Percentiles rank a stretch among this genome's conserved stretches.
Evolutionary conservation across 2,329 filamentous ascomycete species (phyloP).

Genomic region (Onygenales sp.): DNA sequence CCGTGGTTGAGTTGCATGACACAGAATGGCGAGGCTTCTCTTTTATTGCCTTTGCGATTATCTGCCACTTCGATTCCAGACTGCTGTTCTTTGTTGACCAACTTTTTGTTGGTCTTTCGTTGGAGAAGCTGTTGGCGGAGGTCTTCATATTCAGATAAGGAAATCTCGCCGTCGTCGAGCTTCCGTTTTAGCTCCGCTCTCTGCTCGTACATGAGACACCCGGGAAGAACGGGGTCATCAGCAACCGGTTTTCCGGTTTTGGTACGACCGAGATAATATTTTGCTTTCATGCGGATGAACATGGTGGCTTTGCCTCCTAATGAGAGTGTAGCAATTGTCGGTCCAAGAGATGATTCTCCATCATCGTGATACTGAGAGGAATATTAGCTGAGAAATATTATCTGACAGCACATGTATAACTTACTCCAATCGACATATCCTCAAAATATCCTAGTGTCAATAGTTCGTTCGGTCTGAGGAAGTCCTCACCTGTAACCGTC

Average conservation of each 20-base stretch:
- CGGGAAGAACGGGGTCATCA: slow-evolving; percentile 23
- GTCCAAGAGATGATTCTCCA: slow-evolving; percentile 46
- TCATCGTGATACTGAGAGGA: slow-evolving; percentile 46
- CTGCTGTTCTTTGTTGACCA: slow-evolving; percentile 5
- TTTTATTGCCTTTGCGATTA: slow-evolving; percentile 15
- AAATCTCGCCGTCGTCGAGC: slow-evolving; percentile 14
- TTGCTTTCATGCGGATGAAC: slow-evolving; percentile 46
- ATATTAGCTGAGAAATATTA: not conserved
- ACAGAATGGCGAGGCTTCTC: slow-evolving; percentile 25
- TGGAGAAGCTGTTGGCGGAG: not conserved
- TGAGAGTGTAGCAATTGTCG: slow-evolving; percentile 46
- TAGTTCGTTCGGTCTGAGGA: slow-evolving; percentile 45
- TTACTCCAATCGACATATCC: slow-evolving; percentile 42
- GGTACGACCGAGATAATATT: slow-evolving; percentile 30
- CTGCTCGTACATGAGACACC: slow-evolving; percentile 18
- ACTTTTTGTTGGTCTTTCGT: not conserved
- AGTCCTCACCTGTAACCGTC: slow-evolving; percentile 22
- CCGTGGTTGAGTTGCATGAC: slow-evolving; percentile 44
- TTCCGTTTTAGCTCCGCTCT: slow-evolving; percentile 17
- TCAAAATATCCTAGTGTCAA: slow-evolving; percentile 48
- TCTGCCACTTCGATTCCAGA: slow-evolving; percentile 10
- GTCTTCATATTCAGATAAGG: slow-evolving; percentile 13
- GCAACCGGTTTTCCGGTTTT: slow-evolving; percentile 13
- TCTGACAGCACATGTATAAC: slow-evolving; percentile 7
- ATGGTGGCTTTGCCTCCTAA: slow-evolving; percentile 45